Evolutionary conservation across 202 grass and related monocot species (phyloP).

Genomic region (Elaeis oleifera): DNA sequence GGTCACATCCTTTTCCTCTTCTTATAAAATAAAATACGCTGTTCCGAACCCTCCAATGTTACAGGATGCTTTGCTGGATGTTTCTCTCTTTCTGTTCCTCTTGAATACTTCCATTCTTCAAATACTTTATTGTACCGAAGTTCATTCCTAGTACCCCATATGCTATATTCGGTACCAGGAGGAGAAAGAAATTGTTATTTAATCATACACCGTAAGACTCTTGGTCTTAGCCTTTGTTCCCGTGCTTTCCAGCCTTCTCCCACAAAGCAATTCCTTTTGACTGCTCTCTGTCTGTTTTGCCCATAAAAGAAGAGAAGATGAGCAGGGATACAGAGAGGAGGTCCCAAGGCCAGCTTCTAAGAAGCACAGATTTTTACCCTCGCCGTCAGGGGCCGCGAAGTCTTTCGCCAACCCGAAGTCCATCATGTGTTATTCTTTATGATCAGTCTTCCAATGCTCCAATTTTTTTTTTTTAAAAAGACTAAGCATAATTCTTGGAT

Average conservation of each 20-base stretch:
- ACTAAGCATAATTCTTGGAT: conserved; percentile 16
- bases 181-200: not conserved
- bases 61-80: conserved; percentile 29
- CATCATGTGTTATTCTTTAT: conserved; percentile 21
- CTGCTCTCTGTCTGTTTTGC: not conserved
- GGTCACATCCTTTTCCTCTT: too few species aligned
- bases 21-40: too few species aligned
- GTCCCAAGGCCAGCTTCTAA: not conserved
- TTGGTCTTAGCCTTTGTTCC: too few species aligned
- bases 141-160: not conserved
- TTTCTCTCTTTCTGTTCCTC: conserved; percentile 11
- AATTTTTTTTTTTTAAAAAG: too few species aligned
- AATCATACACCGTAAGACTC: not conserved
- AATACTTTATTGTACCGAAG: not conserved
- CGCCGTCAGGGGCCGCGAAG: conserved; percentile 16
- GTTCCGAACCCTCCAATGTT: too few species aligned
- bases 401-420: conserved; percentile 11
- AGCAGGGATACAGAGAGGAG: not conserved
- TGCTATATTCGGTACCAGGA: not conserved
- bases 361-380: not conserved
- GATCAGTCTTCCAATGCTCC: conserved; percentile 13
- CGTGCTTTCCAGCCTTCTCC: too few species aligned
- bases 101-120: not conserved
- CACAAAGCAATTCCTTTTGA: not conserved
- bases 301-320: not conserved